phyloP scores from a whole-genome alignment of 140 eudicot genomes.

The Anethum foeniculum region DNA sequence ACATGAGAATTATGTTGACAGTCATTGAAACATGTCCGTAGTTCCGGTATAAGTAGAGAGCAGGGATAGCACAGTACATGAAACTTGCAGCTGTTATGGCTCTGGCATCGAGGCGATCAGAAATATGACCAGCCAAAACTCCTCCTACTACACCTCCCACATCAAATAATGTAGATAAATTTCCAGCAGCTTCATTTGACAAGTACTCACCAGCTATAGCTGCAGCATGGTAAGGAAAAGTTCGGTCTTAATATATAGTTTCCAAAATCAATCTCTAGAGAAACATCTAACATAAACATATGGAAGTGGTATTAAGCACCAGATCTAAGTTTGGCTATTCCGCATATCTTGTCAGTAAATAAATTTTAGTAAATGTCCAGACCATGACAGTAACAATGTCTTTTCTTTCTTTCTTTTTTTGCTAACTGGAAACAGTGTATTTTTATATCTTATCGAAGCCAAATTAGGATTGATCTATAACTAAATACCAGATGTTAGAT shows the following conservation, averaged over 20 bases:
- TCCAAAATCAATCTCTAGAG: not conserved
- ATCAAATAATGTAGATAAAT: slow-evolving; percentile 75
- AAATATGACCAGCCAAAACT: slow-evolving; percentile 74
- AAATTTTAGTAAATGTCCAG: not conserved
- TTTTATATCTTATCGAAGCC: too few relatives aligned
- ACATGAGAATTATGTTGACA: slow-evolving; percentile 55
- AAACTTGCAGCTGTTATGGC: slow-evolving; percentile 93
- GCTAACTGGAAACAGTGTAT: too few relatives aligned
- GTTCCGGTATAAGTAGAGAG: slow-evolving; percentile 66
- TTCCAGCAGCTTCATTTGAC: slow-evolving; percentile 70
- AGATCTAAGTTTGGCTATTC: not conserved
- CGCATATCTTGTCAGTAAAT: not conserved
- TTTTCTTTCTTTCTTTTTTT: too few relatives aligned
- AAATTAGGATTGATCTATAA: not conserved
- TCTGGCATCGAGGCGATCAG: slow-evolving; percentile 73
- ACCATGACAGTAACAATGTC: not conserved
- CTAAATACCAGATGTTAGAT: not conserved
- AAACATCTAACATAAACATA: not conserved
- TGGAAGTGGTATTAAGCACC: not conserved
- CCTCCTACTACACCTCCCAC: slow-evolving; percentile 96
- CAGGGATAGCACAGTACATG: slow-evolving; percentile 88
- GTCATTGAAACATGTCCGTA: slow-evolving; percentile 64
- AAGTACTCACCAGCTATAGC: slow-evolving; percentile 71
- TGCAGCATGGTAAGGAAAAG: slow-evolving; percentile 23
- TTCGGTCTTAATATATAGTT: not conserved